Base-by-base conservation (phyloP, 768 basidiomycete genomes). In the Boletus tomentosulus region DNA sequence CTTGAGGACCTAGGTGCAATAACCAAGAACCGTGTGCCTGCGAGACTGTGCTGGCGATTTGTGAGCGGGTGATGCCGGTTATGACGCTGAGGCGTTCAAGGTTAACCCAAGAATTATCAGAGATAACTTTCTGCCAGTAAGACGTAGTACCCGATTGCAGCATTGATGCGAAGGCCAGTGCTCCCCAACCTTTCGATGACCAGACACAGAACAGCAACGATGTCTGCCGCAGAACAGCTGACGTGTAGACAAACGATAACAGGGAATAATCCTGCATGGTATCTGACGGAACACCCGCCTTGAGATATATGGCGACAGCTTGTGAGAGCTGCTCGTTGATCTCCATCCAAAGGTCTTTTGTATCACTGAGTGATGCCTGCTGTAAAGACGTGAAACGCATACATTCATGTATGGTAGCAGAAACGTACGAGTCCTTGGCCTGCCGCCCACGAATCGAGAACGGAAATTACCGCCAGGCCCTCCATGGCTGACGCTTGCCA, bases 401-500 rank as follows among this genome's bases (percentile, higher is more conserved):
- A 7, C 6, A 3, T 34, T 35, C 15, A 35, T 33, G 11, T 55
- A 54, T 39, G 19, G 25, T 13, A 41, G 15, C 48, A 59, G 33
- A 51, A 45, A 80, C 86, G 56, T 57, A 91, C 89, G 60, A 85
- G 65, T 57, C 85, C 86, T 61, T 86, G 80, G n/a, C 80, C 83
- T 42, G 78, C 75, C 25, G 85, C 78, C 92, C 93, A 98, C 8
- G 87, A 85, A 54, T 96, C 92, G 19, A 97, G 76, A 11, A 96
- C 76, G 9, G 83, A 77, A 28, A 87, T 76, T 3, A 88, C 89
- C 2, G 88, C 89, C 61, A 94, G 69, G 4, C 92, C 92, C 73
- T 99, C 97, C 43, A 92, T 74, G 0, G 86, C 85, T 12, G 87
- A 84, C 0, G 92, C 96, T 66, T 94, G 88, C 96, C 96, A 99